Conservation (phyloP, 176 grass and related monocot genomes). For the Alloteropsis semialata region DNA sequence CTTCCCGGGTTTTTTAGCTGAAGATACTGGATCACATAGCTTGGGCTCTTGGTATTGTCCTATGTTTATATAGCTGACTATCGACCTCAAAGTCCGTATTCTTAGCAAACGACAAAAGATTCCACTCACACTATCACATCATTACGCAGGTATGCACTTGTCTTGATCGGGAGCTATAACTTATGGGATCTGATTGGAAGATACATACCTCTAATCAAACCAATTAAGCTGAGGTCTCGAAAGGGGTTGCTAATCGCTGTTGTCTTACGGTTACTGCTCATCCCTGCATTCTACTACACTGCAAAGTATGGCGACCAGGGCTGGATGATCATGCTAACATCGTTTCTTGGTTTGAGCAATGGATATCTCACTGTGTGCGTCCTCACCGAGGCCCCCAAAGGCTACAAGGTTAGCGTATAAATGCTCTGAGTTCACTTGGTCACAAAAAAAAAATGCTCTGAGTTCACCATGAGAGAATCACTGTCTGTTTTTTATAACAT, state of each 20-base stretch:
- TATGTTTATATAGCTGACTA: not conserved
- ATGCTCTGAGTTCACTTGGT: not conserved
- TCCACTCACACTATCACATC: not conserved
- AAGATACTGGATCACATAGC: conserved; percentile 74
- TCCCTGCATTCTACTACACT: conserved; percentile 74
- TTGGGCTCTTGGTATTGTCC: conserved; percentile 58
- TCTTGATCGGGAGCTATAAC: conserved; percentile 65
- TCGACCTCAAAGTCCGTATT: not conserved
- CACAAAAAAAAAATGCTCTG: not conserved
- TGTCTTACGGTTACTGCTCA: conserved; percentile 46
- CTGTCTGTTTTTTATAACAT: not conserved
- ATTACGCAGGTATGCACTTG: conserved; percentile 58
- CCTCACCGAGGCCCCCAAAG: conserved; percentile 61
- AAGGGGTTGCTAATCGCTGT: conserved; percentile 44
- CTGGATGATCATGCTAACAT: conserved; percentile 71
- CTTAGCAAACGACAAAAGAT: not conserved
- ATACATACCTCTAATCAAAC: conserved; percentile 60
- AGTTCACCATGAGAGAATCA: not conserved
- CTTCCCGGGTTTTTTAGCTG: conserved; percentile 77
- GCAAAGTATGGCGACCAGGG: conserved; percentile 65
- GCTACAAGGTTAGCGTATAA: conserved; percentile 49
- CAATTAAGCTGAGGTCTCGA: conserved; percentile 47
- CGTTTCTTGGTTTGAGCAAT: conserved; percentile 53
- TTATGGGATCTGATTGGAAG: conserved; percentile 67
- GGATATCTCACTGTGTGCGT: conserved; percentile 69